Base-by-base conservation (phyloP, 2,329 filamentous ascomycete species). In the Curvularia lunata region DNA sequence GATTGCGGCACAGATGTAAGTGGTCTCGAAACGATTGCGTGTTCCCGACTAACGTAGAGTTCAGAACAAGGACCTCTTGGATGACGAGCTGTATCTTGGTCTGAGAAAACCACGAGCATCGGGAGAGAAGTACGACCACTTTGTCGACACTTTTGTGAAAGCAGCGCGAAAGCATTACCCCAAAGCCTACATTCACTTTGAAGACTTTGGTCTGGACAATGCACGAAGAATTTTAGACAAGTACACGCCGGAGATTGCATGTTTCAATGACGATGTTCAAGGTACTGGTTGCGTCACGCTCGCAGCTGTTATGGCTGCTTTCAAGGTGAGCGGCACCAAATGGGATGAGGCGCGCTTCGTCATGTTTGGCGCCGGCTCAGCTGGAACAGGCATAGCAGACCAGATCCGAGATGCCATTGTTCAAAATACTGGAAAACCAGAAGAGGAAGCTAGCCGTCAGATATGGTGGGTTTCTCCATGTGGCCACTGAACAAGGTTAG, bases 251-350 rank as follows among this genome's bases (percentile, higher is more conserved):
- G 71, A 89, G 48, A 88, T 94, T 7, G 83, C 92, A 0, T 96
- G 91, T 74, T 96, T 97, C 82, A 96, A 96, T 69, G 92, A 96
- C 57, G 92, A 96, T 73, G 88, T 96, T 0, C 92, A 96, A 75
- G 92, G 92, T 1, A 96, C 92, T 0, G 92, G 92, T 0, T 94
- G 91, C 58, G 91, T 96, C 1, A 94, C 92, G 0, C 83, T 96
- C 0, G 92, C 92, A 0, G 92, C 90, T 1, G 88, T 96, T 61
- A 87, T 91, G 80, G 86, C 91, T 0, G 92, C 86, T 0, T 80
- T 93, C 7, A 86, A 91, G 58, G 87, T 94, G 7, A 87, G 83
- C 59, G 82, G 86, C 2, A 78, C 88, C 52, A 85, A 88, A 51
- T 80, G 96, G 40, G 77, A 81, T 8, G 91, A 96, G 57, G 77